These are phyloP conservation scores for Solanum pinnatisectum DNA, from an alignment of 257 asterid genomes.

Conservation along the genomic window DNA sequence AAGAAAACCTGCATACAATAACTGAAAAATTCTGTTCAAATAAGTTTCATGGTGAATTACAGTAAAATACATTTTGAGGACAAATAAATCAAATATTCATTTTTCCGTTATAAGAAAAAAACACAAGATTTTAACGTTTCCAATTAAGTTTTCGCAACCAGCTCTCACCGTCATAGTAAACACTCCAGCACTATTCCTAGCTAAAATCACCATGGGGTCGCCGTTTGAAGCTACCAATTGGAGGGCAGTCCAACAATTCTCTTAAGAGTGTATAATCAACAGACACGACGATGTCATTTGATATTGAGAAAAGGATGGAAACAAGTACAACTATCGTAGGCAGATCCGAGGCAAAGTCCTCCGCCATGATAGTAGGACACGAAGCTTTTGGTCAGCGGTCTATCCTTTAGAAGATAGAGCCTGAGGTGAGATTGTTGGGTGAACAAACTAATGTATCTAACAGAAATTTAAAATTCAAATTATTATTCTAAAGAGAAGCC, in stretches of 20 bases:
- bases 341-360: too few species aligned
- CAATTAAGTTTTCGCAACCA: neutral
- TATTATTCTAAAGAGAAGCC: too few species aligned
- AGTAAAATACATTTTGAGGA: neutral
- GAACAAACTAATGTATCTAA: too few species aligned
- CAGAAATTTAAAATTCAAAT: too few species aligned
- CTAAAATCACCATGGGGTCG: neutral
- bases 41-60: neutral
- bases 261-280: neutral
- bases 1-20: neutral
- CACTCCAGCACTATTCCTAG: neutral
- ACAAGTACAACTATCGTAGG: too few species aligned
- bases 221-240: neutral
- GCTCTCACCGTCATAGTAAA: neutral
- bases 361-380: too few species aligned
- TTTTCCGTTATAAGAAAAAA: too few species aligned
- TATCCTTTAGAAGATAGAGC: too few species aligned
- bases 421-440: too few species aligned
- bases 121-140: neutral
- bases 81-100: neutral
- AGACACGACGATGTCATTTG: neutral
- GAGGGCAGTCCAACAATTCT: neutral
- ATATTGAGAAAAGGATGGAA: too few species aligned
- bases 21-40: neutral
- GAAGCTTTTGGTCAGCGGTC: too few species aligned